Conservation (phyloP, 345 rosid genomes). For the Syzygium oleosum region DNA sequence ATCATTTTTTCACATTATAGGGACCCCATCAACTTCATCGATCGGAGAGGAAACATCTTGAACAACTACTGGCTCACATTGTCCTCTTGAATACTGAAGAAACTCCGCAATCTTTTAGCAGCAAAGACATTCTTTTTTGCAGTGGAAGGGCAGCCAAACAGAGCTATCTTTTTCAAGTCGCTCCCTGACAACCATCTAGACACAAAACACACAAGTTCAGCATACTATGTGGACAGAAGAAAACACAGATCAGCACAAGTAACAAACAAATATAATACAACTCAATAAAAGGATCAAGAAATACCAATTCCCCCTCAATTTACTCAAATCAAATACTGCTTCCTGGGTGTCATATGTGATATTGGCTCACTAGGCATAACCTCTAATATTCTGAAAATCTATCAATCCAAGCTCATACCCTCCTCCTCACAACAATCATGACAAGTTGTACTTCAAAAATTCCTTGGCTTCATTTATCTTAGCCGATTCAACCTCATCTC, state of each 20-base stretch:
- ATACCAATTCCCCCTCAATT: neutral
- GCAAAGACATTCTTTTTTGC: slow-evolving; percentile 34
- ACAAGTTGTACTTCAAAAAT: neutral
- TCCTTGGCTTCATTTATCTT: neutral
- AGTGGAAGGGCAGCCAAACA: slow-evolving; percentile 69
- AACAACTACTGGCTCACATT: slow-evolving; percentile 34
- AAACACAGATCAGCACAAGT: neutral
- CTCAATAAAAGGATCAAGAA: neutral
- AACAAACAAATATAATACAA: neutral
- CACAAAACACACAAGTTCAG: slow-evolving; percentile 6
- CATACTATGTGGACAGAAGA: neutral
- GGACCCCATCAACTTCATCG: neutral
- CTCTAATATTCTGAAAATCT: neutral
- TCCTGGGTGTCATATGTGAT: neutral
- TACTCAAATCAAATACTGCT: neutral
- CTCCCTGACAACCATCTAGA: slow-evolving; percentile 77
- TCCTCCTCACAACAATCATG: neutral
- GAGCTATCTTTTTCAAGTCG: slow-evolving; percentile 51
- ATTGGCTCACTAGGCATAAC: neutral
- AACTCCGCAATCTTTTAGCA: slow-evolving; percentile 66
- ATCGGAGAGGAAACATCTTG: neutral
- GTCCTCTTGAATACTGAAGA: slow-evolving; percentile 55
- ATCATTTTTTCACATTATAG: neutral
- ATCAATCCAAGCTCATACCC: neutral
- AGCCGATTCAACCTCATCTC: neutral